phyloP scores from a whole-genome alignment of 148 eudicot species.

The Oxyria digyna region DNA sequence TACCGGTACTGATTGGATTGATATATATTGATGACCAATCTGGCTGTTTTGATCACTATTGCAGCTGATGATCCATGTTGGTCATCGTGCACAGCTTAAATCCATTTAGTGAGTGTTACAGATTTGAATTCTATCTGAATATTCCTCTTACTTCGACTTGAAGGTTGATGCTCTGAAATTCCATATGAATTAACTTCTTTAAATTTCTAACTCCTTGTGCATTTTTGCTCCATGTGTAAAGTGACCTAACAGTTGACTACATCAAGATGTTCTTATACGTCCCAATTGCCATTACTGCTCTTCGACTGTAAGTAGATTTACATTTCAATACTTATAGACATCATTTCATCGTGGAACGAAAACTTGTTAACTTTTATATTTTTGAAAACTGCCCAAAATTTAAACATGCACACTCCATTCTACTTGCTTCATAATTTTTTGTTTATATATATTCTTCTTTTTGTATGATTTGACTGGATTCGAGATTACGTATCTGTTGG shows the following conservation, averaged over 20 bases:
- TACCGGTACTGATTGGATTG: slow-evolving; percentile 43
- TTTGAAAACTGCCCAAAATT: too few relatives aligned
- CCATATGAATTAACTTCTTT: neutral
- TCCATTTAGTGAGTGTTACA: neutral
- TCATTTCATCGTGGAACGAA: neutral
- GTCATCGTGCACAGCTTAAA: neutral
- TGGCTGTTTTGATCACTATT: too few relatives aligned
- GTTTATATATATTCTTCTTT: slow-evolving; percentile 93
- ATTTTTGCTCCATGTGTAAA: slow-evolving; percentile 55
- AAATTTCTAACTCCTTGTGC: slow-evolving; percentile 5
- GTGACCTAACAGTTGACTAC: slow-evolving; percentile 75
- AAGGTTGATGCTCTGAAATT: neutral
- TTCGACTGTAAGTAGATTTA: slow-evolving; percentile 45
- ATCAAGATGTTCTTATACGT: slow-evolving; percentile 82
- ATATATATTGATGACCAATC: neutral
- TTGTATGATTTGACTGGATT: slow-evolving; percentile 84
- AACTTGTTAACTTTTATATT: neutral
- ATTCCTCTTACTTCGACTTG: neutral
- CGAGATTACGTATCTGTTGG: too few relatives aligned
- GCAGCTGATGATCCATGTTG: too few relatives aligned
- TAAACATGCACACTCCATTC: too few relatives aligned
- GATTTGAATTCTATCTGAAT: neutral
- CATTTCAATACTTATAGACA: neutral
- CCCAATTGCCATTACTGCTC: slow-evolving; percentile 80
- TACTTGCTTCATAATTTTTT: too few relatives aligned